Conservation (phyloP, 2,329 filamentous ascomycete species). For the Fusarium circinatum region DNA sequence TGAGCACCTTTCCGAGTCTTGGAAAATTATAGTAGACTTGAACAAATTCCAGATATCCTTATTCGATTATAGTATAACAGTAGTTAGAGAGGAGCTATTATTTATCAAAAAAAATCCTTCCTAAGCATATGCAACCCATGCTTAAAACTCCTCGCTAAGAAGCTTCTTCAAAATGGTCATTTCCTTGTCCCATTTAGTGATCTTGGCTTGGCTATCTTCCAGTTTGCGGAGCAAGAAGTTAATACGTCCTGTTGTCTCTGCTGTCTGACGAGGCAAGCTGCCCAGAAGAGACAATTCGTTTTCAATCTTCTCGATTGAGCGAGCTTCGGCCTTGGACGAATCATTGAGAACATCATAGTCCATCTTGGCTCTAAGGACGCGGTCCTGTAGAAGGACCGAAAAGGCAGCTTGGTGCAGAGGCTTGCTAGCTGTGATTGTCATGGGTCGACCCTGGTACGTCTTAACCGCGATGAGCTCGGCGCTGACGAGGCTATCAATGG, state of each 20-base stretch:
- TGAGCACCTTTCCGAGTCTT: neutral
- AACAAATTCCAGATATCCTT: neutral
- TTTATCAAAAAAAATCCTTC: neutral
- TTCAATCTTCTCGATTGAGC: slow-evolving; percentile 82
- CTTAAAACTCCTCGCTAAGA: slow-evolving; percentile 55
- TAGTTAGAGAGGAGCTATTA: neutral
- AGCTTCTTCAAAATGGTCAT: slow-evolving; percentile 78
- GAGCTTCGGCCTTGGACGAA: slow-evolving; percentile 75
- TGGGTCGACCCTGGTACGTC: slow-evolving; percentile 79
- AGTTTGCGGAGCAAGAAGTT: slow-evolving; percentile 81
- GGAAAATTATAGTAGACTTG: neutral
- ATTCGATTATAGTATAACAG: neutral
- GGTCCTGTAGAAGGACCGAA: slow-evolving; percentile 74
- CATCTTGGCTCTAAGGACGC: slow-evolving; percentile 77
- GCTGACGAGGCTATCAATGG: slow-evolving; percentile 82
- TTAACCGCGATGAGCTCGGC: slow-evolving; percentile 86
- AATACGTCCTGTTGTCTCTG: slow-evolving; percentile 72
- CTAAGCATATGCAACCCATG: neutral
- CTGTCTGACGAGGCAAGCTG: slow-evolving; percentile 74
- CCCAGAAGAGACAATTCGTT: slow-evolving; percentile 78
- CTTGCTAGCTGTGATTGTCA: slow-evolving; percentile 80
- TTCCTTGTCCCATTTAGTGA: slow-evolving; percentile 78
- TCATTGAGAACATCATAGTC: slow-evolving; percentile 77
- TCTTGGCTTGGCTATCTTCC: slow-evolving; percentile 76
- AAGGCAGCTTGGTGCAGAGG: slow-evolving; percentile 91